Evolutionary conservation across 805 yeast species (phyloP), one percentile per base, ranked within the genome.

Genomic region (Ascoidea asiatica): DNA sequence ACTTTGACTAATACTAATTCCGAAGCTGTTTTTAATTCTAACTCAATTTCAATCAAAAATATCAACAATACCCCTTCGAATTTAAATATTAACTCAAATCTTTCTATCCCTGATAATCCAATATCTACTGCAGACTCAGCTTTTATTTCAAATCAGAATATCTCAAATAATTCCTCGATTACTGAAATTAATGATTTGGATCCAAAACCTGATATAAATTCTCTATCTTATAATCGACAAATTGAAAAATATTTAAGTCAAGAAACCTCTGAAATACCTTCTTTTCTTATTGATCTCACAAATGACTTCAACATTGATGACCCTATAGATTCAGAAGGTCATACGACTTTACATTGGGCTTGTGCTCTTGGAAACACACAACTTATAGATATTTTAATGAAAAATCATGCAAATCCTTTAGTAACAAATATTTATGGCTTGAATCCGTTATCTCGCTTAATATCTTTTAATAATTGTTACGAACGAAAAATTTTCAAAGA

Each of bases 321-420:
- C 47, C 70, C 80, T 2, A 77, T 84, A 19, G 95, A 84, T 54
- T 77, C 77, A 48, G 92, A 84, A 51, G 90, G 90, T 0, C 88
- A 84, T 55, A 79, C 89, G 0, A 75, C 88, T 1, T 66, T 84
- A 44, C 95, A 84, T 58, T 84, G 95, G 95, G 92, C 94, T 0
- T 72, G 86, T 23, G 80, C 92, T 0, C 73, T 84, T 77, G 90
- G 85, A 1, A 74, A 79, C 47, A 56, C 72, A n/a, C 67, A 71
- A 5, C 65, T 82, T 48, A 70, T 81, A 17, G 77, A 77, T 50
- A 64, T 77, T 22, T 56, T 83, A 22, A 52, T 81, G 19, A 59
- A 64, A 5, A 64, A 73, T 4, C 77, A 81, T 21, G 84, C 86
- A 2, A 77, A 79, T 53, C 80, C 82, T 3, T 50, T 73, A 21